Evolutionary conservation across 2,329 filamentous ascomycete species (phyloP), one percentile per base, ranked within the genome.

Genomic region (Huntiella decipiens): DNA sequence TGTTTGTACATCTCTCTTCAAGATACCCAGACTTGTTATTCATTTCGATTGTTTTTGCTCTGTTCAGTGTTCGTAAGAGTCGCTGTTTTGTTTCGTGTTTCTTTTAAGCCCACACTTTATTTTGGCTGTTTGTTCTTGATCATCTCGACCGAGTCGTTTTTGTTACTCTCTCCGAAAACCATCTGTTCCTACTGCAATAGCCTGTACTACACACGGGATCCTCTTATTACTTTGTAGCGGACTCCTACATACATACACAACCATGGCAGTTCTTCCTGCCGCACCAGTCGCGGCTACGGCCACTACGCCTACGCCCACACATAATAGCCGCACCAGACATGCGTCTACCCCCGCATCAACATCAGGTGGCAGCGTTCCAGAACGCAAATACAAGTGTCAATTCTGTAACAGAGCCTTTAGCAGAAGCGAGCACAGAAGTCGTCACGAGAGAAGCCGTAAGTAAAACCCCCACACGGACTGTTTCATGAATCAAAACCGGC

Each of bases 301-400:
- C 58, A 73, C 81, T 60, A 73, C 74, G 56, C 72, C 79, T 58
- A 93, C 92, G 66, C 65, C 79, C 54, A 70, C 80, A 51, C 66
- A 79, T 56, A 79, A 43, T 7, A 31, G 13, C 39, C 22, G 34
- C 16, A 49, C 41, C 12, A 49, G 46, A 22, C 35, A 37, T 10
- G 31, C 47, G 5, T 39, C 43, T 17, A 39, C 47, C 6, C 22
- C 22, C 22, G 22, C 22, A 8, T 28, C 22, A 28, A 28, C 22
- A 28, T 28, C 22, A 28, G 22, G 22, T 28, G 22, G 22, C 15
- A 49, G 43, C 35, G 47, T 77, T 56, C 85, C 87, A 47, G 91
- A 96, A 70, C 88, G 92, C 71, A 94, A 95, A 66, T 98, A 98
- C 77, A 95, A 96, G 64, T 98, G 91, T 68, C 86, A 94, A 70